Evolutionary conservation across 345 rosid genomes (phyloP).

Genomic region (Carallia pectinifolia): DNA sequence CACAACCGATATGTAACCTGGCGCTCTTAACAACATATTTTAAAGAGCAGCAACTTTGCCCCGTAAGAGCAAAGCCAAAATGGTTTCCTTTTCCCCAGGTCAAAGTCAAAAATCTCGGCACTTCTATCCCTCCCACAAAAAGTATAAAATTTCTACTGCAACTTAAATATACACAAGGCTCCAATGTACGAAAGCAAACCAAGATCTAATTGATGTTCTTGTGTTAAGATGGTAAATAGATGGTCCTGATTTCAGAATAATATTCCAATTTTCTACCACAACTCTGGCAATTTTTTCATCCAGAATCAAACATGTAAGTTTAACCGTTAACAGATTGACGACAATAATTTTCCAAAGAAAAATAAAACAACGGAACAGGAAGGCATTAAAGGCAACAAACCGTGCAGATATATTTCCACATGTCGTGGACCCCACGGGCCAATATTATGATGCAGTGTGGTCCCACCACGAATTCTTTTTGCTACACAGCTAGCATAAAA

Average conservation of each 20-base stretch:
- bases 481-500: constrained; percentile 51
- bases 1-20: too few species aligned
- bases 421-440: constrained; percentile 33
- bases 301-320: background rate
- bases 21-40: too few species aligned
- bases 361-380: background rate
- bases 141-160: too few species aligned
- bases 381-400: constrained; percentile 21
- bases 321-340: background rate
- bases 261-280: too few species aligned
- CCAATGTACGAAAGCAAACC: background rate
- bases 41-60: too few species aligned
- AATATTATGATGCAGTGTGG: constrained; percentile 23
- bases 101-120: too few species aligned
- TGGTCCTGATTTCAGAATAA: constrained; percentile 6
- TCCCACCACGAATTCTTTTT: constrained; percentile 46
- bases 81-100: too few species aligned
- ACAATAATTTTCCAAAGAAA: background rate
- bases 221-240: background rate
- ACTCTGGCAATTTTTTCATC: background rate
- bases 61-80: too few species aligned
- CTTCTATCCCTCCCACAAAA: too few species aligned
- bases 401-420: constrained; percentile 24
- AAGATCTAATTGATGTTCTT: background rate
- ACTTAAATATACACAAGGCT: too few species aligned